Evolutionary conservation across 306 rosid genomes (phyloP).

Genomic region (Vigna nakashimae): DNA sequence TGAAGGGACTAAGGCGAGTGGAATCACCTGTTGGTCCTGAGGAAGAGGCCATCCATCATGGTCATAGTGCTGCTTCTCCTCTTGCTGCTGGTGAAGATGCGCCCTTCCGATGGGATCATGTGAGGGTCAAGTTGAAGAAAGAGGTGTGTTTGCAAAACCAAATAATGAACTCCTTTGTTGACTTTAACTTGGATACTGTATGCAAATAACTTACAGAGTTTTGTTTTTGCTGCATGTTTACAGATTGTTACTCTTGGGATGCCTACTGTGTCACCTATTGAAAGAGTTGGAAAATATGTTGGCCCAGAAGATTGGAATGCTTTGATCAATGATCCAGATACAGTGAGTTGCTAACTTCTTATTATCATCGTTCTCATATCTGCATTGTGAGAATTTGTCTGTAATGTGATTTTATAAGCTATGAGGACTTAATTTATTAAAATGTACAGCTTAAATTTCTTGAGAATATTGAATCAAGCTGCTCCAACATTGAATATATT

Average conservation of each 20-base stretch:
- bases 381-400: constrained; percentile 3
- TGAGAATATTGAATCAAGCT: constrained; percentile 20
- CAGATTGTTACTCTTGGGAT: constrained; percentile 97
- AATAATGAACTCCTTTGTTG: constrained; percentile 21
- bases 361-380: constrained; percentile 20
- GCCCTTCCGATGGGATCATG: constrained; percentile 97
- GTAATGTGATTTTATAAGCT: constrained; percentile 20
- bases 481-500: background rate
- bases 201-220: background rate
- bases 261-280: constrained; percentile 78
- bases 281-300: constrained; percentile 84
- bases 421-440: constrained; percentile 16
- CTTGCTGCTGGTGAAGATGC: constrained; percentile 93
- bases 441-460: background rate
- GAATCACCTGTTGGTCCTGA: constrained; percentile 93
- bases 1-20: constrained; percentile 71
- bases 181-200: constrained; percentile 19
- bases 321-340: constrained; percentile 81
- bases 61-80: constrained; percentile 80
- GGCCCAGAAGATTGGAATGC: constrained; percentile 84
- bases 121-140: constrained; percentile 95
- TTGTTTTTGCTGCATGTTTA: constrained; percentile 12
- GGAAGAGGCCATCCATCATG: constrained; percentile 94
- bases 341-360: constrained; percentile 55
- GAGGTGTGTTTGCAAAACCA: constrained; percentile 58